These are phyloP conservation scores for Pseudonitzschia delicatissima DNA, from an alignment of 108 stramenopile genomes.

Conservation along the genomic window DNA sequence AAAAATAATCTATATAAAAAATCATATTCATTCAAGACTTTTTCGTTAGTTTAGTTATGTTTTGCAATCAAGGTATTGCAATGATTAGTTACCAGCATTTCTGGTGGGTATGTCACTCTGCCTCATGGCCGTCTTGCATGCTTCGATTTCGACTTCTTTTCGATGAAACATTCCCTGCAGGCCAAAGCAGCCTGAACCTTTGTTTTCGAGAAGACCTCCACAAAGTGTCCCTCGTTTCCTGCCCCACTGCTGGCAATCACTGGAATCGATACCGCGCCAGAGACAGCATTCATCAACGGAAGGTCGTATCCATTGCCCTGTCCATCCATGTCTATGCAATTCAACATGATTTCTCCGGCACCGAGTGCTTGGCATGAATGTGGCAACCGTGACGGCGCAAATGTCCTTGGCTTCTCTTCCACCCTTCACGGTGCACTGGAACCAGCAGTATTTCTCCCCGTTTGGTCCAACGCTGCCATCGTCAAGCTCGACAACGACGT, in stretches of 20 bases:
- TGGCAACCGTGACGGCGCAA: constrained; percentile 89
- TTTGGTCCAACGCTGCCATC: constrained; percentile 70
- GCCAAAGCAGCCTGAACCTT: constrained; percentile 93
- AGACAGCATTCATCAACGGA: constrained; percentile 88
- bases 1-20: neutral
- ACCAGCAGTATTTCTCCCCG: constrained; percentile 92
- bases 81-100: constrained; percentile 1
- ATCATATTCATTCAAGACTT: neutral
- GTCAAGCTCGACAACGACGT: constrained; percentile 64
- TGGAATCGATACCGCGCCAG: constrained; percentile 88
- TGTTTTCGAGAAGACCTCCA: constrained; percentile 87
- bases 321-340: constrained; percentile 99
- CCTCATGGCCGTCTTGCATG: constrained; percentile 84
- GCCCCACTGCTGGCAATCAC: constrained; percentile 98
- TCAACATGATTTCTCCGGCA: constrained; percentile 98
- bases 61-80: neutral
- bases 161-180: constrained; percentile 99
- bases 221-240: constrained; percentile 89
- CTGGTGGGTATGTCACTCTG: constrained; percentile 60
- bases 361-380: constrained; percentile 85
- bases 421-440: constrained; percentile 96
- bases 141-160: constrained; percentile 89
- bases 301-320: constrained; percentile 95
- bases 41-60: neutral
- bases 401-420: constrained; percentile 92